Evolutionary conservation across 805 yeast species (phyloP), one percentile per base, ranked within the genome.

Genomic region (Komagataella mondaviorum): DNA sequence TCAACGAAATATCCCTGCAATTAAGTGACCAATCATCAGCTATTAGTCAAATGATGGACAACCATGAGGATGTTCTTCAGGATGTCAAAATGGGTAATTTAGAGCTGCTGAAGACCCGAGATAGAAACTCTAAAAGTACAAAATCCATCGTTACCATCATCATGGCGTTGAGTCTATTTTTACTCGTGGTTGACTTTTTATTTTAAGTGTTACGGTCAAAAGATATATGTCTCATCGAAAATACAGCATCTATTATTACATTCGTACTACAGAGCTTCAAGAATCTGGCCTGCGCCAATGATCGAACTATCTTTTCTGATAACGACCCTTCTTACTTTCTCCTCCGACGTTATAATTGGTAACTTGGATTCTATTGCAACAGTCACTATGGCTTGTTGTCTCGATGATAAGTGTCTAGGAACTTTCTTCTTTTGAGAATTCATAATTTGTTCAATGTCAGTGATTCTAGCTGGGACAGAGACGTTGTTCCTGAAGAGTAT

Each of bases 401-500:
- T 77, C 23, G 84, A 75, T 8, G 76, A 73, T 53, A 86, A 65
- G 62, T 83, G 90, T 60, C 66, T 70, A 54, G 66, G 62, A 56
- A 70, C 72, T 52, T 67, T 68, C 54, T 64, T 66, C 49, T 57
- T 59, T 5, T 57, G 53, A 18, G 64, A 63, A 5, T 57, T 58
- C 45, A 67, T 57, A 52, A 63, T 47, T 54, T 68, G 57, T 52
- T 65, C 55, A 57, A 81, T 72, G 54, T 75, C 75, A 46, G 71
- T 60, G 18, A 89, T 68, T 55, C 81, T 76, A 4, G 88, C 88
- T 1, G 93, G 87, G 46, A 79, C 77, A 46, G 83, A 80, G 23
- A 80, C 73, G 52, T 87, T 81, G 55, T 90, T 89, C 54, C 90
- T 75, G 66, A 89, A 88, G 50, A 88, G 63, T 45, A 88, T 77